Evolutionary conservation across 192 early-diverging fungal species (phyloP).

Genomic region (Mortierella alpina): DNA sequence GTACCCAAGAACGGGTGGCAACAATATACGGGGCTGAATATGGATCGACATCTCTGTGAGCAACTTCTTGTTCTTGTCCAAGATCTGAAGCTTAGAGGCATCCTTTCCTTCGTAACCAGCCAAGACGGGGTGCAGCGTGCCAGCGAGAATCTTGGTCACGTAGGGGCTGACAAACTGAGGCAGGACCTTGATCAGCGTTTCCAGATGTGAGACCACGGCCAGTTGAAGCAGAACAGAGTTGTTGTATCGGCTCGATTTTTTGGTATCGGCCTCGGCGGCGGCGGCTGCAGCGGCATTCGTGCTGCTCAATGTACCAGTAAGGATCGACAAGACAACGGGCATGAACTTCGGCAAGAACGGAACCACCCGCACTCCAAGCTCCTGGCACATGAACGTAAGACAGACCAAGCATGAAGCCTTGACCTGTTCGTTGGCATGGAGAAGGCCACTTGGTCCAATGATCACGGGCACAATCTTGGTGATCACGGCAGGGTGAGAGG

Average conservation of each 20-base stretch:
- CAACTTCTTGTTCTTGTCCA: constrained; percentile 56
- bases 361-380: constrained; percentile 81
- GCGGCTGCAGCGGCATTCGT: constrained; percentile 56
- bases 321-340: constrained; percentile 75
- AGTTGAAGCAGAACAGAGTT: constrained; percentile 62
- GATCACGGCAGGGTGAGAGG: constrained; percentile 71
- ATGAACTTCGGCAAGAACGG: constrained; percentile 88
- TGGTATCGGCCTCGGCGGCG: constrained; percentile 56
- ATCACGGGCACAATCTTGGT: constrained; percentile 63
- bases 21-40: constrained; percentile 71
- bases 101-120: constrained; percentile 45
- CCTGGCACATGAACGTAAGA: constrained; percentile 68
- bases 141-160: constrained; percentile 66
- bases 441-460: constrained; percentile 59
- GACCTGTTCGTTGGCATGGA: constrained; percentile 55
- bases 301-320: constrained; percentile 57
- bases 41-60: constrained; percentile 63
- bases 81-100: constrained; percentile 54
- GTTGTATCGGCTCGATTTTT: constrained; percentile 44
- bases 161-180: constrained; percentile 85
- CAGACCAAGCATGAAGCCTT: constrained; percentile 68
- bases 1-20: constrained; percentile 69
- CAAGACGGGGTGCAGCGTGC: constrained; percentile 64
- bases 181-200: constrained; percentile 68
- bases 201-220: constrained; percentile 66